Percentiles rank a stretch among this genome's conserved stretches.
These are phyloP conservation scores for Condylostoma magnum DNA, from an alignment of 169 alveolate species.

Conservation along the genomic window DNA sequence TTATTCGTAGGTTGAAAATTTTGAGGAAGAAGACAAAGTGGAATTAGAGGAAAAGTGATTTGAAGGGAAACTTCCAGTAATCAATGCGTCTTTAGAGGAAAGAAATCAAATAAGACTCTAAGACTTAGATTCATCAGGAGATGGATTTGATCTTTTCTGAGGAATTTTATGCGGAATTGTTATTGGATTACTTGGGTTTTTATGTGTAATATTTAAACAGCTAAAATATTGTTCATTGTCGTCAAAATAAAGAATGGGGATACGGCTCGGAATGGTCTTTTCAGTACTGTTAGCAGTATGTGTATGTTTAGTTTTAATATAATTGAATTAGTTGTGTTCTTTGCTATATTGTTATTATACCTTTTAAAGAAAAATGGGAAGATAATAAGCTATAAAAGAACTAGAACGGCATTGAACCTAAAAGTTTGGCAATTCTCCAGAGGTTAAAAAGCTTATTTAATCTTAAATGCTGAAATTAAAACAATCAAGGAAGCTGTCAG, in stretches of 20 bases:
- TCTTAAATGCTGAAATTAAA: no score
- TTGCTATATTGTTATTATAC: no score
- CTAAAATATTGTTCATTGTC: neutral
- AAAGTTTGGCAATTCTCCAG: no score
- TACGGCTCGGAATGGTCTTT: neutral
- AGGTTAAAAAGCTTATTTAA: no score
- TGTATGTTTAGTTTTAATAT: no score
- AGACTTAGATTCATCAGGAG: neutral
- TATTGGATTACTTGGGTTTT: neutral
- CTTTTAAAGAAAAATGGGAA: no score
- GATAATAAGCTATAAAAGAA: no score
- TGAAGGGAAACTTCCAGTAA: constrained; percentile 20
- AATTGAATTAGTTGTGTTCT: no score
- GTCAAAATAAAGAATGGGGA: neutral
- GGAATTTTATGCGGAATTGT: neutral
- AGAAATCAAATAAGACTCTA: neutral
- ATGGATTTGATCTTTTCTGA: constrained; percentile 8
- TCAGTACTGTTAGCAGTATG: no score
- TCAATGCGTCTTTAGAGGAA: constrained; percentile 2
- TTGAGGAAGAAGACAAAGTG: constrained; percentile 15
- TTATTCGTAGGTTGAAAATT: neutral
- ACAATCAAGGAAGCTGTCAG: no score
- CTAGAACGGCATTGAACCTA: no score
- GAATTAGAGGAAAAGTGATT: constrained; percentile 20
- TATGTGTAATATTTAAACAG: neutral